Evolutionary conservation across 441 rosid species (phyloP).

Genomic region (Bocquillonia castaneifolia): DNA sequence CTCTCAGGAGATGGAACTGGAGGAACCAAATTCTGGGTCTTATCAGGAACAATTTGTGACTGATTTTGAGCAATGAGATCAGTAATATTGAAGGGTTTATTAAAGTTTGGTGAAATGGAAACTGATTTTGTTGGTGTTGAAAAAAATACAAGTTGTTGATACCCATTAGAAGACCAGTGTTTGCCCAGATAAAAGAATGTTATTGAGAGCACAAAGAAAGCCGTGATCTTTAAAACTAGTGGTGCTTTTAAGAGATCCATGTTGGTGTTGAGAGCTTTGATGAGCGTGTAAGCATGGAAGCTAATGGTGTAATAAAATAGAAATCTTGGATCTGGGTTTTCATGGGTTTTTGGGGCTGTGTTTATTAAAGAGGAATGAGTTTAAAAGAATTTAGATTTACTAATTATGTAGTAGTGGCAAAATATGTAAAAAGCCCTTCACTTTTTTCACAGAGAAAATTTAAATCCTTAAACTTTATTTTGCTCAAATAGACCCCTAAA

Average conservation of each 20-base stretch:
- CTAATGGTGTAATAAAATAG: not conserved
- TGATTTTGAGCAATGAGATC: slow-evolving; percentile 32
- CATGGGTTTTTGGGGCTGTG: not conserved
- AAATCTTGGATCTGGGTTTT: slow-evolving; percentile 10
- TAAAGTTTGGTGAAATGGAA: slow-evolving; percentile 56
- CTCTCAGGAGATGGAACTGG: slow-evolving; percentile 14
- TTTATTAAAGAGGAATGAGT: no score
- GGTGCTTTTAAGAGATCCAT: slow-evolving; percentile 48
- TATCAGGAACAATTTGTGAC: slow-evolving; percentile 28
- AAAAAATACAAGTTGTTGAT: slow-evolving; percentile 69
- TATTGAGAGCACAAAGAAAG: slow-evolving; percentile 47
- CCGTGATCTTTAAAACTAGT: slow-evolving; percentile 43
- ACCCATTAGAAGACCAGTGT: slow-evolving; percentile 61
- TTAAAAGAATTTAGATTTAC: not conserved
- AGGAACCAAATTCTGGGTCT: slow-evolving; percentile 25
- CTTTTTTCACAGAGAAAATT: no score
- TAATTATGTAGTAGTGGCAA: no score
- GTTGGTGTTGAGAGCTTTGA: slow-evolving; percentile 43
- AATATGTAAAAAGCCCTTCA: no score
- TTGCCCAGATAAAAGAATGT: slow-evolving; percentile 83
- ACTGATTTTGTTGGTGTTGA: slow-evolving; percentile 30
- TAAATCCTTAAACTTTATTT: no score
- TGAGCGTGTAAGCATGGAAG: slow-evolving; percentile 7
- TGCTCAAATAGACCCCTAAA: no score
- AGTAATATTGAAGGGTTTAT: slow-evolving; percentile 43